Evolutionary conservation across 495 filamentous ascomycete genomes (phyloP).

Genomic region (Oleoguttula mirabilis): DNA sequence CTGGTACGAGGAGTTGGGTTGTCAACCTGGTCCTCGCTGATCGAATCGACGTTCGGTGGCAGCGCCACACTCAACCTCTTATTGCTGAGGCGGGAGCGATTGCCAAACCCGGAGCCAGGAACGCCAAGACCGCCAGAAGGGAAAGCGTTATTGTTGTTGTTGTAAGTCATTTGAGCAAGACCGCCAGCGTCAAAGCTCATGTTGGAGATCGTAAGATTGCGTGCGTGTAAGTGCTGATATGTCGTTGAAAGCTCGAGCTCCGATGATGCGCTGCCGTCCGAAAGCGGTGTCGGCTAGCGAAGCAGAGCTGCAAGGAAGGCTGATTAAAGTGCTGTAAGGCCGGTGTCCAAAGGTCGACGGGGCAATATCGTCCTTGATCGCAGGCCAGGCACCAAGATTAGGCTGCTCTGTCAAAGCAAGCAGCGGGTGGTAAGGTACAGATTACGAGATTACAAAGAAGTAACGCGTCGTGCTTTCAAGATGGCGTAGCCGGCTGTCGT

Average conservation of each 20-base stretch:
- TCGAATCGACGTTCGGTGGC: conserved; percentile 46
- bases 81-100: conserved; percentile 54
- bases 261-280: neutral
- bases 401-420: conserved; percentile 20
- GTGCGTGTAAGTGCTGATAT: conserved; percentile 1
- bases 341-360: conserved; percentile 4
- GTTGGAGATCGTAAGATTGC: conserved; percentile 1
- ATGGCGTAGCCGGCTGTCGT: no score
- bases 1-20: conserved; percentile 79
- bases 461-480: no score
- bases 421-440: conserved; percentile 12
- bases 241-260: conserved; percentile 6
- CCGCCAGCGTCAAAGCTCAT: conserved; percentile 96
- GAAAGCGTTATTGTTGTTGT: conserved; percentile 47
- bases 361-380: conserved; percentile 7
- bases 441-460: conserved; percentile 22
- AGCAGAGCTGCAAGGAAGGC: conserved; percentile 1
- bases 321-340: conserved; percentile 5
- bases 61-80: conserved; percentile 64
- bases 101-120: conserved; percentile 67
- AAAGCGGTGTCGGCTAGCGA: neutral
- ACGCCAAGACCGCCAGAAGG: conserved; percentile 55
- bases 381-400: conserved; percentile 17
- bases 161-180: conserved; percentile 99
- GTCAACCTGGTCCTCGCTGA: conserved; percentile 54